Conservation (phyloP, 2,329 filamentous ascomycete genomes). For the Paraphaeosphaeria sporulosa region DNA sequence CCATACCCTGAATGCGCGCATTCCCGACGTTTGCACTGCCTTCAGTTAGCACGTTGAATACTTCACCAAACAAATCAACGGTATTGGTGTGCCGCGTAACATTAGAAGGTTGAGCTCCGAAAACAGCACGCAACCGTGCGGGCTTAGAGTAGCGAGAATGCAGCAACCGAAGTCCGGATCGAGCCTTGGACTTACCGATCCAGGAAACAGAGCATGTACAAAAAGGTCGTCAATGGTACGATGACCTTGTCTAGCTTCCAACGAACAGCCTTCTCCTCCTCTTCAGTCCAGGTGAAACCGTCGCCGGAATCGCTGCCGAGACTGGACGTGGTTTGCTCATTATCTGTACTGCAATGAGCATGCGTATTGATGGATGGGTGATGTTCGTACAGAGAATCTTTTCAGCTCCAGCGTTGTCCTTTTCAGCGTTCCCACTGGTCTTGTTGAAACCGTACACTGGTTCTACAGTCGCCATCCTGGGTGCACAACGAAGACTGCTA, state of each 20-base stretch:
- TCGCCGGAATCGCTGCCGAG: conserved; percentile 41
- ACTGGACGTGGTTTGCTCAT: conserved; percentile 27
- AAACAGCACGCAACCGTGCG: too few relatives aligned
- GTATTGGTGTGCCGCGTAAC: background rate
- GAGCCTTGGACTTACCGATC: conserved; percentile 39
- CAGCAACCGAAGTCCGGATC: background rate
- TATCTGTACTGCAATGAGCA: conserved; percentile 28
- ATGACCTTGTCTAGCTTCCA: conserved; percentile 63
- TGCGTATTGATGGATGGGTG: background rate
- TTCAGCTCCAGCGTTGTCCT: conserved; percentile 29
- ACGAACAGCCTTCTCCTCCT: conserved; percentile 59
- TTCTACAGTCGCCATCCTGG: conserved; percentile 4
- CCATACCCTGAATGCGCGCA: conserved; percentile 64
- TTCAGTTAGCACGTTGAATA: background rate
- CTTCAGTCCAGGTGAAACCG: conserved; percentile 58
- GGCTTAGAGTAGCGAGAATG: background rate
- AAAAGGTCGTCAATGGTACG: conserved; percentile 60
- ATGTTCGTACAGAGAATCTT: conserved; percentile 31
- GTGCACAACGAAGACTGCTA: background rate
- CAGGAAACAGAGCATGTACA: conserved; percentile 63
- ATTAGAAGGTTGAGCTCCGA: background rate
- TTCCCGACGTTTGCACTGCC: conserved; percentile 58
- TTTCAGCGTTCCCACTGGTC: background rate
- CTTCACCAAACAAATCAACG: background rate
- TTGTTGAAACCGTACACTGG: background rate